A percentile compares a stretch with the other conserved stretches of the same genome.
These are phyloP conservation scores for Termitomyces bulborhizus DNA, from an alignment of 768 basidiomycete genomes.

Conservation along the genomic window DNA sequence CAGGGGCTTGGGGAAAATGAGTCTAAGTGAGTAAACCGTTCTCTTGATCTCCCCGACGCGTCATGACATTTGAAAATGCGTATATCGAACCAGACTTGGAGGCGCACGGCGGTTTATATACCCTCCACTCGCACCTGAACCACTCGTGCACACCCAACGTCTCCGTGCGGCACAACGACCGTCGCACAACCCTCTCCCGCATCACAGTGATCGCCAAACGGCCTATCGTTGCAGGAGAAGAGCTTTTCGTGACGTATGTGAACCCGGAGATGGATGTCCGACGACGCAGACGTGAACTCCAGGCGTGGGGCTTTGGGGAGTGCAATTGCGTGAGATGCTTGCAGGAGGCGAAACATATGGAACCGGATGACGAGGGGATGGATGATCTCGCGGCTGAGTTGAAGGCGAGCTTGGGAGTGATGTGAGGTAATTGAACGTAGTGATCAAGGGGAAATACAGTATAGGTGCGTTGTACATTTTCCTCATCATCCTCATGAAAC, in stretches of 20 bases:
- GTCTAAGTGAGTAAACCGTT: constrained; percentile 54
- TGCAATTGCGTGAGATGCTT: constrained; percentile 68
- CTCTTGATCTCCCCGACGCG: constrained; percentile 1
- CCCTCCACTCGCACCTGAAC: constrained; percentile 82
- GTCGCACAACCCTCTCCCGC: constrained; percentile 59
- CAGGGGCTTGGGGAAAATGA: constrained; percentile 69
- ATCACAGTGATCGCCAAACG: constrained; percentile 69
- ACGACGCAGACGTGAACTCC: constrained; percentile 44
- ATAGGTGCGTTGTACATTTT: background rate
- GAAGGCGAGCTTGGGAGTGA: constrained; percentile 58
- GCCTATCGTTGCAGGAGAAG: constrained; percentile 63
- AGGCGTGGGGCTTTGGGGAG: constrained; percentile 70
- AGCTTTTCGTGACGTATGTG: constrained; percentile 75
- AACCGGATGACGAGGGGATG: constrained; percentile 23
- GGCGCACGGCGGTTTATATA: constrained; percentile 82
- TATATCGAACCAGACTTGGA: constrained; percentile 53
- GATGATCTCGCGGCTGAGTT: constrained; percentile 54
- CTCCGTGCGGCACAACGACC: constrained; percentile 73
- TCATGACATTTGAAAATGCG: background rate
- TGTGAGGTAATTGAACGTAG: constrained; percentile 15
- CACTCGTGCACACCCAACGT: constrained; percentile 79
- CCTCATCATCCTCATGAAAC: background rate
- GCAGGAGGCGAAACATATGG: constrained; percentile 43
- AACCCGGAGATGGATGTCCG: constrained; percentile 49
- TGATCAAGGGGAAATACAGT: background rate